A percentile compares a stretch with the other conserved stretches of the same genome.
Conservation (phyloP, 176 grass and related monocot genomes). For the Musa itinerans region DNA sequence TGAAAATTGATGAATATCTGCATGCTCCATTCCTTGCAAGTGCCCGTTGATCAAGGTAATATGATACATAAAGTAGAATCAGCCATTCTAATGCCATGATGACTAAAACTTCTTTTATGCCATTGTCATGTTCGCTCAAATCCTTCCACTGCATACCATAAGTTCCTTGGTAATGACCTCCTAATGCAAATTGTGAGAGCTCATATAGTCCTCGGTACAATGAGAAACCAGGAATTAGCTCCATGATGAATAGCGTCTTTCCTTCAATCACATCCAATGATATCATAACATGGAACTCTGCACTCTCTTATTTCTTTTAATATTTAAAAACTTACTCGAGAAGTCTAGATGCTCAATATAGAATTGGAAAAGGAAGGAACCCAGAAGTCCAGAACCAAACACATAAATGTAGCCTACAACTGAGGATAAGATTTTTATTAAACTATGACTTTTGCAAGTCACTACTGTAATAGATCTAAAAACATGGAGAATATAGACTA, state of each 20-base stretch:
- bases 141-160: constrained; percentile 38
- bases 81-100: constrained; percentile 63
- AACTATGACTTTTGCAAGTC: background rate
- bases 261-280: background rate
- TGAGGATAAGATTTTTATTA: background rate
- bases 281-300: background rate
- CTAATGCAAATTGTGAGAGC: constrained; percentile 52
- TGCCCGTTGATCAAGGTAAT: constrained; percentile 38
- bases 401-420: constrained; percentile 63
- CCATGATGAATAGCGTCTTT: constrained; percentile 40
- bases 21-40: constrained; percentile 18
- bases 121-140: constrained; percentile 43
- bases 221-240: constrained; percentile 59
- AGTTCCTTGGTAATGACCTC: constrained; percentile 29
- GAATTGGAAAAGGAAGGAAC: constrained; percentile 11
- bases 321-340: constrained; percentile 4
- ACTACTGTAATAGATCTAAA: background rate
- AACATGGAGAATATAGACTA: background rate
- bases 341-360: constrained; percentile 9
- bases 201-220: constrained; percentile 67
- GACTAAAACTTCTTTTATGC: constrained; percentile 48
- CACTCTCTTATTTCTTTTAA: background rate
- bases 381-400: constrained; percentile 24
- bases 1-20: constrained; percentile 24
- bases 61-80: constrained; percentile 38